phyloP scores from a whole-genome alignment of 768 basidiomycete species.

The Kwoniella shandongensis region DNA sequence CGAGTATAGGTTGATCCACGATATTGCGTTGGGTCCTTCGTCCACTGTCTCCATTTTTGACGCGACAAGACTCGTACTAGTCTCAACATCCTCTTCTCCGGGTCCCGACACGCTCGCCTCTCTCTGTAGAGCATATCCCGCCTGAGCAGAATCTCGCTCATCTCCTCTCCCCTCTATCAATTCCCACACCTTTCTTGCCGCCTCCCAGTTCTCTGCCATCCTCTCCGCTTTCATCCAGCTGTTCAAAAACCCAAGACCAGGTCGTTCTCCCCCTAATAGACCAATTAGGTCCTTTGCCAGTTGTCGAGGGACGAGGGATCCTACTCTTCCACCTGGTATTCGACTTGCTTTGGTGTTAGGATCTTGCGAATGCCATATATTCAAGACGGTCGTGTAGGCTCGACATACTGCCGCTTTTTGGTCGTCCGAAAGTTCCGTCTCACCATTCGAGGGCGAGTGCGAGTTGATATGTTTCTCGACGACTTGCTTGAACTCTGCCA shows the following conservation, averaged over 20 bases:
- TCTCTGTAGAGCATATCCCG: no score
- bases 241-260: slow-evolving; percentile 26
- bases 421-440: neutral
- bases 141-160: neutral
- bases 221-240: slow-evolving; percentile 36
- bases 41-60: neutral
- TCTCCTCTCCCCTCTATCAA: slow-evolving; percentile 12
- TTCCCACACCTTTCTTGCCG: slow-evolving; percentile 23
- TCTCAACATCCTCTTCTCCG: no score
- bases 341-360: neutral
- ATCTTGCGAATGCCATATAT: neutral
- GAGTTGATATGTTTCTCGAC: slow-evolving; percentile 6
- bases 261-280: slow-evolving; percentile 3
- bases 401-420: slow-evolving; percentile 4
- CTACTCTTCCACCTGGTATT: neutral
- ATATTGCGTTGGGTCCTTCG: slow-evolving; percentile 1
- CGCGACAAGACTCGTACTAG: no score
- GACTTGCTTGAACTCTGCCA: slow-evolving; percentile 16
- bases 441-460: neutral
- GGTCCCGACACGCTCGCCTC: no score
- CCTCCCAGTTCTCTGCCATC: slow-evolving; percentile 16
- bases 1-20: neutral
- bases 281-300: slow-evolving; percentile 13
- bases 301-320: slow-evolving; percentile 1
- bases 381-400: slow-evolving; percentile 12